Evolutionary conservation across 164 flowering plant genomes (phyloP).

Genomic region (Magnolia kwangsiensis): DNA sequence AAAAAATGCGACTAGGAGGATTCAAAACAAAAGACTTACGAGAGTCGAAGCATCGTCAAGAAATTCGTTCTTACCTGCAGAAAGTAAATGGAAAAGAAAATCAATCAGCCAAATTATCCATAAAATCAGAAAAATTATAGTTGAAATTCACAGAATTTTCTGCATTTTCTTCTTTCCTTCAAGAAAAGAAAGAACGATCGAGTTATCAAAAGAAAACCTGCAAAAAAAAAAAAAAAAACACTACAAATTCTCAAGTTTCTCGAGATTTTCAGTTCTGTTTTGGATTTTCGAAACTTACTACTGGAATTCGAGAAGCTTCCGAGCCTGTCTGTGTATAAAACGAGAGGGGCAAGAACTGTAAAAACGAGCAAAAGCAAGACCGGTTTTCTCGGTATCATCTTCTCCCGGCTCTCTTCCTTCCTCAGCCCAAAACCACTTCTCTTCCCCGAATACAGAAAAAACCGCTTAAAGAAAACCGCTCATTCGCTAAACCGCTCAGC

Average conservation of each 20-base stretch:
- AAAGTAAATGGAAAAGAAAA: not conserved
- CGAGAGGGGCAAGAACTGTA: constrained; percentile 74
- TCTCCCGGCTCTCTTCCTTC: constrained; percentile 19
- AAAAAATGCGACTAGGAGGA: not conserved
- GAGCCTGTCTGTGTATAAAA: constrained; percentile 71
- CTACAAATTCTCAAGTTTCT: not conserved
- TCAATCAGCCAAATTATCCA: not conserved
- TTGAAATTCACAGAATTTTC: not conserved
- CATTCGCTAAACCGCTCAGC: not conserved
- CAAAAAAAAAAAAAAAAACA: not conserved
- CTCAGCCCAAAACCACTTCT: constrained; percentile 9
- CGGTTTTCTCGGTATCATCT: constrained; percentile 35
- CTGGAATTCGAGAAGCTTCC: constrained; percentile 35
- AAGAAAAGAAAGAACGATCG: not conserved
- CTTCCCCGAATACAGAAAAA: not conserved
- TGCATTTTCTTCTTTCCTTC: not conserved
- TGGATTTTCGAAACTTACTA: constrained; percentile 25
- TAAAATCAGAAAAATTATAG: not conserved
- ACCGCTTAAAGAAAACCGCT: constrained; percentile 11
- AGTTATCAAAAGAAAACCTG: not conserved
- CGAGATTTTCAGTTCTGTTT: not conserved
- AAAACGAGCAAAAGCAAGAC: constrained; percentile 57
- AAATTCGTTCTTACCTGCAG: constrained; percentile 57
- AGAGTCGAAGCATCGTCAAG: constrained; percentile 55
- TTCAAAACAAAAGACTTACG: constrained; percentile 36